These are phyloP conservation scores for Cercospora sp. DNA, from an alignment of 2,329 filamentous ascomycete species.

Conservation along the genomic window DNA sequence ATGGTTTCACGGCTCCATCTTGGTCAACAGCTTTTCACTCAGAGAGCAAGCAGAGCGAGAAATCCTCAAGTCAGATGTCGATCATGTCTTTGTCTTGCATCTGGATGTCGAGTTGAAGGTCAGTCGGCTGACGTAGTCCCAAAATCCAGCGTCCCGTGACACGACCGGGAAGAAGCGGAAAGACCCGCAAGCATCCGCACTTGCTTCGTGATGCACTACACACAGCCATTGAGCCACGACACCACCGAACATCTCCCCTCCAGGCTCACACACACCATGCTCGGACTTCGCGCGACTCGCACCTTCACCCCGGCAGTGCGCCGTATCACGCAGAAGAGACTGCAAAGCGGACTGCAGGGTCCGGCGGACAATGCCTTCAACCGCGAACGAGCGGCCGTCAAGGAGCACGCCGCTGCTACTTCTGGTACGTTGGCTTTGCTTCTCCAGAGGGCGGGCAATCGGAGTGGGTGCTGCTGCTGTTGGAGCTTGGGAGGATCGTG, in stretches of 20 bases:
- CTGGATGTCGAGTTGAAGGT: not conserved
- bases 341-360: constrained; percentile 50
- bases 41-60: not conserved
- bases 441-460: not conserved
- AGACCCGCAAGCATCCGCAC: not conserved
- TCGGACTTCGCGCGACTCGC: constrained; percentile 33
- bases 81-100: not conserved
- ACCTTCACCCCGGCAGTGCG: constrained; percentile 32
- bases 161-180: constrained; percentile 1
- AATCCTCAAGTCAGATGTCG: not conserved
- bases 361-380: constrained; percentile 85
- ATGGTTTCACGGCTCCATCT: not conserved
- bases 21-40: not conserved
- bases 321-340: constrained; percentile 30
- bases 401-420: constrained; percentile 82
- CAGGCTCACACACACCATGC: constrained; percentile 28
- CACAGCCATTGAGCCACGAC: constrained; percentile 6
- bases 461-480: not conserved
- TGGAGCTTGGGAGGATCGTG: not conserved
- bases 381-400: constrained; percentile 84
- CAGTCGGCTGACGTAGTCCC: not conserved
- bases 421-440: constrained; percentile 63
- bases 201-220: constrained; percentile 6
- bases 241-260: not conserved
- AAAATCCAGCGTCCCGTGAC: not conserved